A percentile compares a stretch with the other conserved stretches of the same genome.
These are phyloP conservation scores for Leccinum broughii DNA, from an alignment of 768 basidiomycete genomes.

Conservation along the genomic window DNA sequence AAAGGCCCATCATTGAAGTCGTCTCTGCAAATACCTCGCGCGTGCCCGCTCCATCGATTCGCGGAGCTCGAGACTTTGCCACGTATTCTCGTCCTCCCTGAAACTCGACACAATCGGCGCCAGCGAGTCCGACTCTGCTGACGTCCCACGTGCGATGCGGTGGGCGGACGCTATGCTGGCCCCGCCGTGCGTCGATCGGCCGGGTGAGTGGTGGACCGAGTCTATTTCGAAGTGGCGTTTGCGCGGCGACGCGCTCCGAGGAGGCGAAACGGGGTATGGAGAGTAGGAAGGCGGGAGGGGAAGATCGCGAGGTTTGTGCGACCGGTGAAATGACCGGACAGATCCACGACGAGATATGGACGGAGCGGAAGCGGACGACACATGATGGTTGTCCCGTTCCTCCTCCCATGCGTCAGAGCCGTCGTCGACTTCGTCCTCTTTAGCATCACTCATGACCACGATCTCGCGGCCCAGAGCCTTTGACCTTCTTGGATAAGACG, in stretches of 20 bases:
- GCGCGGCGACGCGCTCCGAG: constrained; percentile 36
- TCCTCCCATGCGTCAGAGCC: constrained; percentile 77
- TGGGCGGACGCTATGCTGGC: constrained; percentile 18
- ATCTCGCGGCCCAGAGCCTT: constrained; percentile 74
- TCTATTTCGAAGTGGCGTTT: constrained; percentile 27
- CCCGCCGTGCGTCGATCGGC: constrained; percentile 18
- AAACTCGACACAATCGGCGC: constrained; percentile 26
- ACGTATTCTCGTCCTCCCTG: constrained; percentile 49
- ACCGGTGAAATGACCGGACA: constrained; percentile 26
- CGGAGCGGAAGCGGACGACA: constrained; percentile 1
- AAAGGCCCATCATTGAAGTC: constrained; percentile 11
- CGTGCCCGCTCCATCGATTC: constrained; percentile 64
- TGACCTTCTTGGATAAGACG: constrained; percentile 78
- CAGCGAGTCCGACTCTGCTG: constrained; percentile 37
- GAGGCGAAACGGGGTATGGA: constrained; percentile 27
- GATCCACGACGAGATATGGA: constrained; percentile 32
- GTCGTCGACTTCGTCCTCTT: constrained; percentile 78
- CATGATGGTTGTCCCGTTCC: constrained; percentile 35
- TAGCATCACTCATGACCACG: constrained; percentile 71
- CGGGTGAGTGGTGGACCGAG: constrained; percentile 23
- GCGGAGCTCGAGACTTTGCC: constrained; percentile 65
- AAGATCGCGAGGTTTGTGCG: constrained; percentile 25
- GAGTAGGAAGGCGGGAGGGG: constrained; percentile 32
- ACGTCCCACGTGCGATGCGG: constrained; percentile 29
- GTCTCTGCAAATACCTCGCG: constrained; percentile 31